Percentiles rank a stretch among this genome's conserved stretches.
Evolutionary conservation across 2,329 filamentous ascomycete genomes (phyloP).

Genomic region (Aspergillus arachidicola): DNA sequence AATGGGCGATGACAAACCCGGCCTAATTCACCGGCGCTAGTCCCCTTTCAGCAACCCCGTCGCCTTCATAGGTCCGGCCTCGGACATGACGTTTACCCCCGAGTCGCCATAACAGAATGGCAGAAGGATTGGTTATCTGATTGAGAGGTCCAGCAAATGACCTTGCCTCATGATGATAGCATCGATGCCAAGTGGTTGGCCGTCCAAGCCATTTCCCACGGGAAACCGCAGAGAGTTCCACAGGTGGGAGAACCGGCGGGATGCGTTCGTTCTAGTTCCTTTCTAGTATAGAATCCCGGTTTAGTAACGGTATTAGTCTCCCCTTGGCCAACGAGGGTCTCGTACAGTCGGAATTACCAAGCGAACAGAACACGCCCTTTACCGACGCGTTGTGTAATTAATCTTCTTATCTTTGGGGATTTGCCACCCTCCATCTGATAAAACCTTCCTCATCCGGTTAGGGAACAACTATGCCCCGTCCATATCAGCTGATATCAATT

Average conservation of each 20-base stretch:
- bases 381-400: not conserved
- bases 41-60: not conserved
- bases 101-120: not conserved
- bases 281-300: slow-evolving; percentile 2
- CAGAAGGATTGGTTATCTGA: not conserved
- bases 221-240: not conserved
- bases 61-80: slow-evolving; percentile 23
- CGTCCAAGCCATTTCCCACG: not conserved
- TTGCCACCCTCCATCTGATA: slow-evolving; percentile 20
- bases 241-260: not conserved
- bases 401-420: slow-evolving; percentile 3
- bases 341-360: slow-evolving; percentile 14
- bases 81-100: slow-evolving; percentile 20
- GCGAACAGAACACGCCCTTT: not conserved
- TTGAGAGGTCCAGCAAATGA: not conserved
- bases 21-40: not conserved
- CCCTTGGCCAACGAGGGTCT: slow-evolving; percentile 11
- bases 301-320: not conserved
- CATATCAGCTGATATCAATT: not conserved
- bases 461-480: not conserved
- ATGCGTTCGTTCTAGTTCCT: slow-evolving; percentile 7
- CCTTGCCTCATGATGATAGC: not conserved
- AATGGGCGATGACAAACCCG: slow-evolving; percentile 7
- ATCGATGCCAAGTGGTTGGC: not conserved
- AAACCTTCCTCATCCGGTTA: not conserved